A percentile compares a stretch with the other conserved stretches of the same genome.
These are phyloP conservation scores for Yamadazyma atmosphaerica DNA, from an alignment of 1,139 yeast genomes.

Conservation along the genomic window DNA sequence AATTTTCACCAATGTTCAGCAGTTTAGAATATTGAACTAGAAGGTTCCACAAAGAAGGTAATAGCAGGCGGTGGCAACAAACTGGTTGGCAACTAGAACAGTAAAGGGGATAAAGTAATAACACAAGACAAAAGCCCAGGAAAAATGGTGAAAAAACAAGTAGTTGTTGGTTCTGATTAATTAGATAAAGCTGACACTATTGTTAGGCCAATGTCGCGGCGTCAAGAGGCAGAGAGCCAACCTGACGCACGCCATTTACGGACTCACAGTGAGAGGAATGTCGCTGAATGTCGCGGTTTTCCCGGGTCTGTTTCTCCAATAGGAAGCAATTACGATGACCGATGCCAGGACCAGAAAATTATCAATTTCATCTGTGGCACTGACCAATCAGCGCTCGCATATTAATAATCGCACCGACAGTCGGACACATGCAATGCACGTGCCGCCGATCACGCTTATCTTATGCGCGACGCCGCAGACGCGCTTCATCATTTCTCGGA, in stretches of 20 bases:
- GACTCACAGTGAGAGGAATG: neutral
- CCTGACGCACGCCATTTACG: too few species aligned
- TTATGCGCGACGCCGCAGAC: too few species aligned
- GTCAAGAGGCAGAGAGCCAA: neutral
- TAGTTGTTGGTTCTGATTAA: neutral
- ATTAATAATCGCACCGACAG: conserved; percentile 7
- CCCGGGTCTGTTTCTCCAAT: neutral
- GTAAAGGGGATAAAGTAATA: too few species aligned
- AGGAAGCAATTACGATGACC: conserved; percentile 1
- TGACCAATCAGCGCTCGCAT: conserved; percentile 11
- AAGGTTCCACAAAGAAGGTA: too few species aligned
- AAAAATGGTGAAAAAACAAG: neutral
- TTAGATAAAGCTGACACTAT: neutral
- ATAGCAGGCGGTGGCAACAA: neutral
- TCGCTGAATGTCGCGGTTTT: neutral
- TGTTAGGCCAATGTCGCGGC: neutral
- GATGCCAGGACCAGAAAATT: conserved; percentile 2
- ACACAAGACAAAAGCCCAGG: too few species aligned
- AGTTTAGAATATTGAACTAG: neutral
- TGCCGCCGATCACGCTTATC: neutral
- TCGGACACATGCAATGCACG: neutral
- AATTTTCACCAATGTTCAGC: too few species aligned
- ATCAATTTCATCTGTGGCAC: conserved; percentile 10
- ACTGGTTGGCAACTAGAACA: neutral
- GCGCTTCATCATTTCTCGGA: neutral